Percentiles rank a stretch among this genome's conserved stretches.
Evolutionary conservation across 805 yeast genomes (phyloP).

Genomic region (Cephaloascus fragrans): DNA sequence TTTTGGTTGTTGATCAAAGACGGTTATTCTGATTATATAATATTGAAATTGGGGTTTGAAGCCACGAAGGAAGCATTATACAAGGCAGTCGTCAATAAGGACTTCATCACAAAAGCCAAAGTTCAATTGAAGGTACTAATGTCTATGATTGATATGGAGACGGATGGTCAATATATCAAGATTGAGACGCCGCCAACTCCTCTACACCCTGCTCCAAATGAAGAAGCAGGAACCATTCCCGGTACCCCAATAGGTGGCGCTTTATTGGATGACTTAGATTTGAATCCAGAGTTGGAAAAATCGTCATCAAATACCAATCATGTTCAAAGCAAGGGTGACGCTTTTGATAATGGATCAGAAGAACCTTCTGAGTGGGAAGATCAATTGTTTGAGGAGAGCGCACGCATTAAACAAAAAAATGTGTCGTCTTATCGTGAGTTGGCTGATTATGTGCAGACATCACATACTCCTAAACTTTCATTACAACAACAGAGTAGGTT

Average conservation of each 20-base stretch:
- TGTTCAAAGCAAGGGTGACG: not conserved
- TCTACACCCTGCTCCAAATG: not conserved
- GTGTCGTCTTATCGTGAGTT: not conserved
- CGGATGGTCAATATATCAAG: not conserved
- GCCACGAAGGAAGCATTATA: too few species aligned
- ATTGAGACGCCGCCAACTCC: not conserved
- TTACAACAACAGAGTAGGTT: conserved; percentile 47
- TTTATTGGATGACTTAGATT: not conserved
- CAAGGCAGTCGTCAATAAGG: too few species aligned
- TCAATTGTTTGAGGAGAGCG: not conserved
- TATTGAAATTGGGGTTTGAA: too few species aligned
- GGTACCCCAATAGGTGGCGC: not conserved
- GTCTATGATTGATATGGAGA: too few species aligned
- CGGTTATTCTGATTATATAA: too few species aligned
- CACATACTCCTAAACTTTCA: conserved; percentile 13
- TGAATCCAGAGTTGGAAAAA: not conserved
- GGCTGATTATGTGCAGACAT: not conserved
- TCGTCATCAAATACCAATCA: not conserved
- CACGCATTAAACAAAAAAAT: not conserved
- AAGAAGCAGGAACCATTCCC: not conserved
- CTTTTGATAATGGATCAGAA: not conserved
- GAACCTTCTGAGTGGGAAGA: not conserved
- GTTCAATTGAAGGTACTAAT: too few species aligned
- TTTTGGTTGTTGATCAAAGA: too few species aligned
- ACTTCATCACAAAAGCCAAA: too few species aligned